Evolutionary conservation across 1,139 yeast genomes (phyloP), one percentile per base, ranked within the genome.

Genomic region (Suhomyces chickasaworum): DNA sequence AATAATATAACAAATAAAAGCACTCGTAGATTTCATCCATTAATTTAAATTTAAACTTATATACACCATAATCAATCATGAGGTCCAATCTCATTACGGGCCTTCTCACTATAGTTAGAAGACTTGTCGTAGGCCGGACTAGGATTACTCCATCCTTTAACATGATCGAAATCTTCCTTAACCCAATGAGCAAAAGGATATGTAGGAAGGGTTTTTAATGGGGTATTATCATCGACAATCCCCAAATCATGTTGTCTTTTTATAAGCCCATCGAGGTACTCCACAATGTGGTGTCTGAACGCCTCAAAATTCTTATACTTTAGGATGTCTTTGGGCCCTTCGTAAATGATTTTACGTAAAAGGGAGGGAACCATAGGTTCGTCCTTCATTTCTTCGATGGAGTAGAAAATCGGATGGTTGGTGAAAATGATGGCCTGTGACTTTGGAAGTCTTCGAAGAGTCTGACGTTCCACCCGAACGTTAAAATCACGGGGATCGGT

Each of bases 331-430:
- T 79, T 82, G 4, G 89, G 89, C 0, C 82, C 89, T 60, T 84
- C 89, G 52, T 68, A 78, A 31, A 85, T 65, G 45, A 84, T 81
- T 58, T 83, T 83, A 55, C 77, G 76, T 43, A 84, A 60, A 44
- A 84, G 69, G 0, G 87, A 80, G n/a, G 90, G 90, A 29, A 85
- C 72, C 65, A 81, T 62, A 7, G 90, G 89, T 59, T 85, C 91
- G 59, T 85, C 88, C 59, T 83, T 84, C 89, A 85, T 84, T 58
- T 85, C 90, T 21, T 83, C 89, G 47, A 85, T 71, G 2, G 83
- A 74, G 63, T 85, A 85, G 60, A 80, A 84, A 9, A 84, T 71
- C 3, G 90, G 90, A 59, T 85, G 90, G 59, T 84, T 81, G 37
- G 84, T 70, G 61, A 83, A 81, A 29, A 83, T 69, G 42, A 77